Conservation (phyloP, 306 rosid species). For the Luffa aegyptiaca region DNA sequence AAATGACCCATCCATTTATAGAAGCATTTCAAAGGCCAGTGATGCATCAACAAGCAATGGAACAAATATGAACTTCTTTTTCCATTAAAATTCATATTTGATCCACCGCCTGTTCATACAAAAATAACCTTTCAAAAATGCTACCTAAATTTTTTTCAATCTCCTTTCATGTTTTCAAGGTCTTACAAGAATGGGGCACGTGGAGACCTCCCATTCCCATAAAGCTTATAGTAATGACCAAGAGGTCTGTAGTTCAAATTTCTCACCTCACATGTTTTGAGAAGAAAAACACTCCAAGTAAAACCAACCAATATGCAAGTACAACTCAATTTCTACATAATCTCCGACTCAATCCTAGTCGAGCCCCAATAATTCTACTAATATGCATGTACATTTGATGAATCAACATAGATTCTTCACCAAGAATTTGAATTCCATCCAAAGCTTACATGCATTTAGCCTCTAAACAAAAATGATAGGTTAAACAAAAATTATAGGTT, state of each 20-base stretch:
- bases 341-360: too few species aligned
- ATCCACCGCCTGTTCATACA: slow-evolving; percentile 67
- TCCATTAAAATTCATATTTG: slow-evolving; percentile 55
- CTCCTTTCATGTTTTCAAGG: background rate
- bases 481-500: too few species aligned
- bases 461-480: too few species aligned
- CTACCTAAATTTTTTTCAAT: background rate
- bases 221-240: too few species aligned
- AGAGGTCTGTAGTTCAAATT: too few species aligned
- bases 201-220: too few species aligned
- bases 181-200: too few species aligned
- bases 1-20: background rate
- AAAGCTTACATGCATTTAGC: background rate
- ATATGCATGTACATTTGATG: too few species aligned
- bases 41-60: slow-evolving; percentile 26
- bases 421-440: background rate
- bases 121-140: slow-evolving; percentile 16
- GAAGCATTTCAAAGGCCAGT: slow-evolving; percentile 1
- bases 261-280: too few species aligned
- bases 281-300: too few species aligned
- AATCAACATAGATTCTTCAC: background rate
- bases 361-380: background rate
- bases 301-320: too few species aligned
- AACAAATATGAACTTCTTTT: slow-evolving; percentile 56
- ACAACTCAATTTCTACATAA: too few species aligned